Conservation (phyloP, 2,329 filamentous ascomycete species). For the Xylariaceae sp. region DNA sequence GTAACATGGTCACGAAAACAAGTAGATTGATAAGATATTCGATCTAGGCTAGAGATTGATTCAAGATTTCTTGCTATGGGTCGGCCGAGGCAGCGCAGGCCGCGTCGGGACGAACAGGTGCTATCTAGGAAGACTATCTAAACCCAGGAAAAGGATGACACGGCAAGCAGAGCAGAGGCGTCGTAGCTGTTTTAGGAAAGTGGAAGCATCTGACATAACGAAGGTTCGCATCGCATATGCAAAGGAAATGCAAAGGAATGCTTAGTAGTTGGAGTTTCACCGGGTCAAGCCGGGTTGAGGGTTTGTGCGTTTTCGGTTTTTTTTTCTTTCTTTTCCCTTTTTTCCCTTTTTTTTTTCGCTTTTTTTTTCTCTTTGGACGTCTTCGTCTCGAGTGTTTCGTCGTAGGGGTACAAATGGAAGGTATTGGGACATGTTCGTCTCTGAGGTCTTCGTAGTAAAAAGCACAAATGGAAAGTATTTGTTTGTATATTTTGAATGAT, state of each 20-base stretch:
- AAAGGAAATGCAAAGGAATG: conserved; percentile 6
- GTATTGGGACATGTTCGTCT: too few species aligned
- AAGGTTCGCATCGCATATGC: conserved; percentile 25
- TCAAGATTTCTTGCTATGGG: conserved; percentile 3
- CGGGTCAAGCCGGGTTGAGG: not conserved
- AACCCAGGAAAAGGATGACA: conserved; percentile 4
- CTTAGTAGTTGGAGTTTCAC: not conserved
- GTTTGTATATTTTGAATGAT: conserved; percentile 10
- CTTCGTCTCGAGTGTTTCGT: not conserved
- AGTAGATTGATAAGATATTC: conserved; percentile 1
- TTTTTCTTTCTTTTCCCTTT: not conserved
- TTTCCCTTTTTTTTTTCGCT: not conserved
- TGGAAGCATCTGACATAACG: conserved; percentile 26
- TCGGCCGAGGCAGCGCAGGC: conserved; percentile 14
- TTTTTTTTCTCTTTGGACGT: not conserved
- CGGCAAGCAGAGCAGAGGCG: not conserved
- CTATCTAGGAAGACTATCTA: too few species aligned
- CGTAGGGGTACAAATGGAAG: too few species aligned
- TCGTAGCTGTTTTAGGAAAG: conserved; percentile 21
- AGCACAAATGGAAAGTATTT: not conserved
- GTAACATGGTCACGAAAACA: not conserved
- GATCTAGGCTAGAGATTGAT: conserved; percentile 15
- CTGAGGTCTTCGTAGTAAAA: too few species aligned
- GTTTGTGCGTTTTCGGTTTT: not conserved
- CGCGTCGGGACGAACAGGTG: not conserved